Base-by-base conservation (phyloP, 176 grass and related monocot species). In the Rhynchospora pubera region DNA sequence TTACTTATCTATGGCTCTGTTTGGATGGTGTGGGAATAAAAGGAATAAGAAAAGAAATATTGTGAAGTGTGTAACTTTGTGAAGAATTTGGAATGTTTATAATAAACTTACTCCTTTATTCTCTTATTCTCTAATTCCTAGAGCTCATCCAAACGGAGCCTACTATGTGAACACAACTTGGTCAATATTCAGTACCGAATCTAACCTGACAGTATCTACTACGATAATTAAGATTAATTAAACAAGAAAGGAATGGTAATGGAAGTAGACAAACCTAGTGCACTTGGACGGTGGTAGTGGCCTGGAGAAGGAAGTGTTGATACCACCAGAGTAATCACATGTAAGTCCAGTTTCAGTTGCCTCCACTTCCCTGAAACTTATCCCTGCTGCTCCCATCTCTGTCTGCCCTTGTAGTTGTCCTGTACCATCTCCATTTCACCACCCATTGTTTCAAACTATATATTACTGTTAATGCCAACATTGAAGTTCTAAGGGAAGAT, bases 401-500 rank as follows among this genome's bases (percentile, higher is more conserved):
- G 72, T 79, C 72, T 84, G 78, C 18, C 55, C 83, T 82, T 87
- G 80, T 43, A 50, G 34, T 81, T 82, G 82, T 60, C 77, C 87
- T 85, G 87, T 65, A 43, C 28, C 55, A 30, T 55, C 14, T 56
- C 56, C 64, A 82, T 39, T 67, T 72, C 48, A 43, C 44, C 75
- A 23, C 39, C 60, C 79, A 87, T 65, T 78, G 42, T 39, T 46
- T 62, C 82, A 69, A 79, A 30, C 16, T 50, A 46, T 57, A 48
- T 62, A 78, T 2, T 11, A 79, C 30, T 79, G 58, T 15, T 80
- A 55, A 9, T 75, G 23, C 13, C 48, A 76, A 26, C 11, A 55
- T 15, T 48, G 44, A 34, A 34, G 62, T 34, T 65, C 34, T 14
- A 42, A 66, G 30, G 14, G 39, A 26, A 66, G 0, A 66, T 65